phyloP scores from a whole-genome alignment of 768 basidiomycete species.

The Chalciporus chontae region DNA sequence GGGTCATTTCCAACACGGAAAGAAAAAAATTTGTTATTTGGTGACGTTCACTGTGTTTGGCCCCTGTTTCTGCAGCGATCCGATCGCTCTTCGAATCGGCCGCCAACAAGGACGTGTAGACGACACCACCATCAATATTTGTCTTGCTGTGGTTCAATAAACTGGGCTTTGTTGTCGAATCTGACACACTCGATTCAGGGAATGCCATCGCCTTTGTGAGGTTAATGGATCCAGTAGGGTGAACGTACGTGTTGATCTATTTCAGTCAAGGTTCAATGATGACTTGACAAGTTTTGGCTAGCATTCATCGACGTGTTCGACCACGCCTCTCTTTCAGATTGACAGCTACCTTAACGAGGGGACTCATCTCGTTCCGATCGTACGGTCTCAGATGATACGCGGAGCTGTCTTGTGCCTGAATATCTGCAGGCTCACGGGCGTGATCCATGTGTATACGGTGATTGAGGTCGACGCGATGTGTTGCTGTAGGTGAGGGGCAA shows the following conservation, averaged over 20 bases:
- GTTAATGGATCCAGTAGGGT: neutral
- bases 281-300: neutral
- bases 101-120: neutral
- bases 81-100: neutral
- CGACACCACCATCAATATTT: neutral
- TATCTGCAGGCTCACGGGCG: neutral
- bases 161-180: neutral
- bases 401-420: neutral
- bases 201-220: neutral
- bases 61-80: neutral
- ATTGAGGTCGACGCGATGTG: neutral
- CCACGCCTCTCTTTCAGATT: neutral
- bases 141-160: neutral
- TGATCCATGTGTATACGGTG: neutral
- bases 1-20: neutral
- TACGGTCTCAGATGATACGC: neutral
- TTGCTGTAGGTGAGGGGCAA: conserved; percentile 7
- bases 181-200: neutral
- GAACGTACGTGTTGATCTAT: conserved; percentile 8
- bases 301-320: neutral
- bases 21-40: neutral
- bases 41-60: neutral
- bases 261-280: neutral
- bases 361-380: neutral
- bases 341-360: neutral